Base-by-base conservation (phyloP, 805 yeast genomes). In the Saccharomycopsis amapae region DNA sequence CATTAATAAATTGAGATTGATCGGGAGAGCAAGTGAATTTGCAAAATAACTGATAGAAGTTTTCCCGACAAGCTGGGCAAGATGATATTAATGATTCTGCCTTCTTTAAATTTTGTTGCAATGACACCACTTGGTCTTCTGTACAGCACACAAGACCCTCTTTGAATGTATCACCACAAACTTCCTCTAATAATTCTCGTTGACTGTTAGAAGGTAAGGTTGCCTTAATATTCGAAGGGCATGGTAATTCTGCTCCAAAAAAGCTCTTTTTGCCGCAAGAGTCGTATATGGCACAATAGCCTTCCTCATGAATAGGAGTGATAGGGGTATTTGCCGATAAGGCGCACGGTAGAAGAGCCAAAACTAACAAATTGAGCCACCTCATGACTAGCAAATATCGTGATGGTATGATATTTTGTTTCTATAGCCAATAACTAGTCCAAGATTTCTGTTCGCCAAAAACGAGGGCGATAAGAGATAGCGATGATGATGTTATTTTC, bases 31-130 rank as follows among this genome's bases (percentile, higher is more conserved):
- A 90, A 1, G 96, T 83, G 62, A 93, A 88, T 34, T 80, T 78
- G 65, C 90, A 93, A 58, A 87, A 87, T 54, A 89, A 69, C 56
- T 82, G 84, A 57, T 77, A 77, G 62, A 90, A 90, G 67, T 90
- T 90, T 62, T 78, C 79, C 47, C 75, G 69, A 61, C 98, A 90
- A 0, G 98, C 97, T 2, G 97, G 97, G 62, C 98, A 84, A 2
- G 95, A 82, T 2, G 95, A 81, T 40, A 89, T 81, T 47, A 86
- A 61, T 1, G 85, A 78, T 52, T 82, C 94, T 19, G 85, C 95
- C 54, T 81, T 84, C 64, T 79, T 75, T 46, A 84, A 61, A 55
- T 80, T 81, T 31, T 69, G 65, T 53, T 73, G 73, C 40, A 90
- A 65, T 33, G 68, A 67, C 0, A 59, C 53, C 5, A 84, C 62